Evolutionary conservation across 345 rosid species (phyloP), one percentile per base, ranked within the genome.

Genomic region (Aethionema arabicum): DNA sequence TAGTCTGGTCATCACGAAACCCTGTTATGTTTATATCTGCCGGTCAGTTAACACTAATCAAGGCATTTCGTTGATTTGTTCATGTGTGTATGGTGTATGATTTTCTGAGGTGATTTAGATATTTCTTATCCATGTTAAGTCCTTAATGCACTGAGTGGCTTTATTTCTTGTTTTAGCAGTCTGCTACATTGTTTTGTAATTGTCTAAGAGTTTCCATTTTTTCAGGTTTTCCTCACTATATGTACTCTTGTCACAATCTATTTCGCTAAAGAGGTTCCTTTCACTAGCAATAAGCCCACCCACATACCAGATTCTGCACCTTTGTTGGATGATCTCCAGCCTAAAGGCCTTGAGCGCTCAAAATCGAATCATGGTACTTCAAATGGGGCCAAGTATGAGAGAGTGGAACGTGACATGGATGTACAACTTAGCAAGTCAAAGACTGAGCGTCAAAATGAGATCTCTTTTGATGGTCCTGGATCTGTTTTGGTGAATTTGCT

Each of bases 261-360:
- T 78, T 90, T 80, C 79, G 97, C 97, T 14, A 76, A 90, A 59
- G 97, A 93, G 80, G 76, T 85, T 58, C 97, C 99, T 12, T 76
- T 85, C 51, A 41, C 65, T 59, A 68, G 52, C 65, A 76, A 68
- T 63, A 76, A 70, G 52, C 76, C 74, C 40, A 70, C 59, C 40
- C 78, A 35, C 46, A 52, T 69, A 76, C 79, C 78, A 57, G 96
- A 93, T 79, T 82, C 84, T 67, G 95, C 91, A 64, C 99, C 99
- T 76, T 76, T 93, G 67, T 69, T 93, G 74, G 74, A 80, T 66
- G 83, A 81, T 76, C 75, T 65, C 45, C 76, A 77, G 41, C 64
- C 67, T 62, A 78, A 79, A 51, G 78, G 81, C 66, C 32, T 56
- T 65, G 83, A 77, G 49, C 74, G 66, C 56, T 76, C 87, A 66